Evolutionary conservation across 345 rosid species (phyloP).

Genomic region (Carallia pectinifolia): DNA sequence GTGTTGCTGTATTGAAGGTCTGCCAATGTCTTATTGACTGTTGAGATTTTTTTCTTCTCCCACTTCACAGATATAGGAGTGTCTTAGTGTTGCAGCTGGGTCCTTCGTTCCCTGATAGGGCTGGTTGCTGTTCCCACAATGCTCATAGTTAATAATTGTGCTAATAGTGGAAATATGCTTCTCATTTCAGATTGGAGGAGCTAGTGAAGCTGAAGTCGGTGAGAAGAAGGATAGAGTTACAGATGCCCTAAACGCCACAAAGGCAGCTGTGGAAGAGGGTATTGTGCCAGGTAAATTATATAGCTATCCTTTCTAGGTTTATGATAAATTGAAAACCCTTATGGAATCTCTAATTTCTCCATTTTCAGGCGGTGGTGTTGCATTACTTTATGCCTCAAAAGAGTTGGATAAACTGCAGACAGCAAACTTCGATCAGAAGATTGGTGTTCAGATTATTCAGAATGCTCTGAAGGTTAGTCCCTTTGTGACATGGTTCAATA

Average conservation of each 20-base stretch:
- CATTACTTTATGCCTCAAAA: conserved; percentile 86
- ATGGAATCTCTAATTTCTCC: too few species aligned
- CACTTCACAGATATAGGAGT: too few species aligned
- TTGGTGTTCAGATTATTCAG: conserved; percentile 93
- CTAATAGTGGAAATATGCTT: background rate
- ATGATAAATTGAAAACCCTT: background rate
- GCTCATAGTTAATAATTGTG: too few species aligned
- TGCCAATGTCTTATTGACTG: too few species aligned
- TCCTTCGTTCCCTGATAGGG: too few species aligned
- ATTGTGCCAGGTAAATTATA: conserved; percentile 73
- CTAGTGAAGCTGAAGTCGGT: conserved; percentile 88
- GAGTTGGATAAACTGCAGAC: conserved; percentile 82
- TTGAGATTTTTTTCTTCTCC: too few species aligned
- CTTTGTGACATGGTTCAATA: background rate
- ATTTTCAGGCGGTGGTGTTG: conserved; percentile 85
- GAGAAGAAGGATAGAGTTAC: conserved; percentile 97
- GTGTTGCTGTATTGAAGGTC: conserved; percentile 96
- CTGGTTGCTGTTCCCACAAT: too few species aligned
- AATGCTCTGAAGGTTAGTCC: conserved; percentile 81
- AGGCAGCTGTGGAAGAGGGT: conserved; percentile 99
- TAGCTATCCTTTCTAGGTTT: background rate
- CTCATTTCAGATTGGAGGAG: conserved; percentile 83
- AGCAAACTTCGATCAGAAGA: conserved; percentile 88
- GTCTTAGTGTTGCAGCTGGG: too few species aligned
- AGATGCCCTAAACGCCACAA: conserved; percentile 94